These are phyloP conservation scores for Colletotrichum sp. DNA, from an alignment of 2,329 filamentous ascomycete species.

Conservation along the genomic window DNA sequence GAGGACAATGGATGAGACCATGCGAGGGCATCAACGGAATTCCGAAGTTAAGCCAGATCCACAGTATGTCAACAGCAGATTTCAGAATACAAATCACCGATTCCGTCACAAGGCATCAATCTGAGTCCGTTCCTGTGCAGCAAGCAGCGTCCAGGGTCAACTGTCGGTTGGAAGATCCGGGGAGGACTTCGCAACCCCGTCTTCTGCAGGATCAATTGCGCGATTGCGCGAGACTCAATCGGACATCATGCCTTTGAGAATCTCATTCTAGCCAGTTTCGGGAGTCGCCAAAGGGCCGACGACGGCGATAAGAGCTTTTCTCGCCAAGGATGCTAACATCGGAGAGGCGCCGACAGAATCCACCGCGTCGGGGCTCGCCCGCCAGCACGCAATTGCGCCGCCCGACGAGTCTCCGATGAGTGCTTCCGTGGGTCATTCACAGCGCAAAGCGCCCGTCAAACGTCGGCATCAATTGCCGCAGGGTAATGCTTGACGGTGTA, in stretches of 20 bases:
- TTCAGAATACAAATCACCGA: neutral
- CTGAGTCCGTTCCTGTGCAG: fast-evolving
- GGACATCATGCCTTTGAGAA: fast-evolving
- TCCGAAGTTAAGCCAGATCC: fast-evolving
- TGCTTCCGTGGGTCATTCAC: neutral
- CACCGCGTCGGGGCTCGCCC: neutral
- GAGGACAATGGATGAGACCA: fast-evolving
- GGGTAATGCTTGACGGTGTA: neutral
- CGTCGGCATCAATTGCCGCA: neutral
- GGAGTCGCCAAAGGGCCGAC: neutral
- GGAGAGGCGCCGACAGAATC: neutral
- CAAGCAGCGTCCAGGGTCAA: neutral
- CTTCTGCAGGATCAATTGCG: neutral
- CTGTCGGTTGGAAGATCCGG: neutral
- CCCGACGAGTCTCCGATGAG: neutral
- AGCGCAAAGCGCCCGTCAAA: neutral
- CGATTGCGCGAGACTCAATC: neutral
- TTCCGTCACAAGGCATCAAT: neutral
- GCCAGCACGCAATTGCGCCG: neutral
- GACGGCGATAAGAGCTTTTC: neutral
- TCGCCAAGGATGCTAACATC: neutral
- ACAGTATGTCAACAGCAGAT: neutral
- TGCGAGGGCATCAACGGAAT: fast-evolving
- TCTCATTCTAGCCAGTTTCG: neutral
- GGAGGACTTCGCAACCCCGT: neutral